Evolutionary conservation across 768 basidiomycete genomes (phyloP), one percentile per base, ranked within the genome.

Genomic region (Agrocybe pediades): DNA sequence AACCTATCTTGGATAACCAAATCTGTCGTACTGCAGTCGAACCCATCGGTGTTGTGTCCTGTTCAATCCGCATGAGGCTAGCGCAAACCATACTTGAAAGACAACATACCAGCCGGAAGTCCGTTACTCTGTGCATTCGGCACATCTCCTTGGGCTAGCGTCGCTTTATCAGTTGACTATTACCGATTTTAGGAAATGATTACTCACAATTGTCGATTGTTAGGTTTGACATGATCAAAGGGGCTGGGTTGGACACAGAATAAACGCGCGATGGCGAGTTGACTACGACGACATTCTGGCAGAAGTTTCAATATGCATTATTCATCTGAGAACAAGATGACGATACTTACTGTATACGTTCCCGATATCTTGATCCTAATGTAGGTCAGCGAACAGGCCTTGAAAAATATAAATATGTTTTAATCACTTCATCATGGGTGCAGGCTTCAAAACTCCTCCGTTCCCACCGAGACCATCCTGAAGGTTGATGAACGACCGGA

Each of bases 161-260:
- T 11, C 30, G 46, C 23, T 51, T 20, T 29, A 15, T 17, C 9
- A 40, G 41, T 5, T 24, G 42, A 0, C 11, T 23, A 49, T 58
- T 50, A 40, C 24, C n/a, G 42, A 20, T 41, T n/a, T 15, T 9
- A 5, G 27, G 15, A 15, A 20, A 20, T 46, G 20, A 24, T 33
- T 5, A 61, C 79, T 57, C 44, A 86, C 85, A 82, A 55, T 87
- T 72, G 55, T 87, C 84, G 51, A 88, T 74, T 16, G 63, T 75
- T 21, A 82, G 63, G 33, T 69, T 64, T 1, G 75, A 73, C 63
- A 88, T 79, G 15, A 66, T 59, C 23, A 77, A 61, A 4, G 73
- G 60, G 6, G 63, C 75, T 9, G 71, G 69, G 56, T 77, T 76
- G 26, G 70, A 73, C 16, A 73, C 70, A 15, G 73, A 74, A 62